These are phyloP conservation scores for Septoria linicola DNA, from an alignment of 2,329 filamentous ascomycete species.

Conservation along the genomic window DNA sequence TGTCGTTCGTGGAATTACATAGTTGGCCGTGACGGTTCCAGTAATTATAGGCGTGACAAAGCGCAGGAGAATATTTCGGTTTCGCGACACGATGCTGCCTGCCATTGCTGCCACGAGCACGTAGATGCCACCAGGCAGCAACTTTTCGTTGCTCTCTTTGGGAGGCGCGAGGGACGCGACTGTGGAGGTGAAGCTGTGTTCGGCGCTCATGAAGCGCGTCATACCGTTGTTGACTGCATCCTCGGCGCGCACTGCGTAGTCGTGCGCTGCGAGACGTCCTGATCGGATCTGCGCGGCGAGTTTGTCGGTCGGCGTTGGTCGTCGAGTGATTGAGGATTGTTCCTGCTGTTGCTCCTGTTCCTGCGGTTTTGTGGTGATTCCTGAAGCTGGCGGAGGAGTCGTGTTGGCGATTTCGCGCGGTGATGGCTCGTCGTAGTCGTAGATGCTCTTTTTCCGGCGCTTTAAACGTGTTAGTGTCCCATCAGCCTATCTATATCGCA, in stretches of 20 bases:
- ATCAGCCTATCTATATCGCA: constrained; percentile 12
- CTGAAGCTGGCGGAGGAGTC: constrained; percentile 40
- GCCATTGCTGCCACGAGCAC: constrained; percentile 94
- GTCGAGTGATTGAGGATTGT: constrained; percentile 27
- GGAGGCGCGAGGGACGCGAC: constrained; percentile 84
- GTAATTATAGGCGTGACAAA: constrained; percentile 73
- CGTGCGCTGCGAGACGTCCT: constrained; percentile 77
- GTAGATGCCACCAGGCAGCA: constrained; percentile 88
- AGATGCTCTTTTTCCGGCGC: constrained; percentile 64
- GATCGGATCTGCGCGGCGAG: constrained; percentile 78
- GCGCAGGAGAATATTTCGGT: constrained; percentile 80
- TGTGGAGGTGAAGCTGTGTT: constrained; percentile 86
- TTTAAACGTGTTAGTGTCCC: constrained; percentile 15
- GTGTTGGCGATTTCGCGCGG: constrained; percentile 41
- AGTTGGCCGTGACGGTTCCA: constrained; percentile 79
- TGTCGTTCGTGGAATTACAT: constrained; percentile 84
- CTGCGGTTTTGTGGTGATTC: constrained; percentile 36
- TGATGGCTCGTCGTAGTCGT: constrained; percentile 57
- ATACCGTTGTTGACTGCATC: constrained; percentile 79
- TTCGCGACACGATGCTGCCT: constrained; percentile 84
- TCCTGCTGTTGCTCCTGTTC: constrained; percentile 34
- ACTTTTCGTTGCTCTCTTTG: constrained; percentile 78
- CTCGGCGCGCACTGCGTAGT: constrained; percentile 71
- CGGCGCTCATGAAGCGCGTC: constrained; percentile 76
- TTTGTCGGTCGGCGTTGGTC: constrained; percentile 82